A percentile compares a stretch with the other conserved stretches of the same genome.
Evolutionary conservation across 768 basidiomycete species (phyloP).

Genomic region (Boletellus emodensis): DNA sequence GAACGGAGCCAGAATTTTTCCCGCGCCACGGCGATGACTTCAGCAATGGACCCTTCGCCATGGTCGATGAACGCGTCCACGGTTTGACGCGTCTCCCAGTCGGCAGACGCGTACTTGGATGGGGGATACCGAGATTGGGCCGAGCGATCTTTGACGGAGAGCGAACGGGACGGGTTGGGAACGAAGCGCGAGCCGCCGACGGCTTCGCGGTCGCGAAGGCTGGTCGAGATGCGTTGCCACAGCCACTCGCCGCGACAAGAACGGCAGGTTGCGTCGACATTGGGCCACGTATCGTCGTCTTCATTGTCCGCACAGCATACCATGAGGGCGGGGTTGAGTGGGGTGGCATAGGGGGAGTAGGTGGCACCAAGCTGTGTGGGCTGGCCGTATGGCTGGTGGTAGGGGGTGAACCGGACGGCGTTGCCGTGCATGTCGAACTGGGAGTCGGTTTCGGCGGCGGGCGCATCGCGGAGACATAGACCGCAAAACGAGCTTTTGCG

Average conservation of each 20-base stretch:
- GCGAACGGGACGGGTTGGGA: slow-evolving; percentile 11
- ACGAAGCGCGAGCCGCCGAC: slow-evolving; percentile 45
- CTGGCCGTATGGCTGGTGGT: slow-evolving; percentile 30
- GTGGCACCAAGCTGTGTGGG: slow-evolving; percentile 15
- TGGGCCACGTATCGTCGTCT: slow-evolving; percentile 65
- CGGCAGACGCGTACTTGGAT: slow-evolving; percentile 33
- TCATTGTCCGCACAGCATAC: slow-evolving; percentile 65
- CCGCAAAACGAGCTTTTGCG: slow-evolving; percentile 61
- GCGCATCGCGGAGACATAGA: slow-evolving; percentile 63
- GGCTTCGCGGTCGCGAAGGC: slow-evolving; percentile 50
- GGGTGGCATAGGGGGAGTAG: slow-evolving; percentile 23
- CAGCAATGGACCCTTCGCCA: slow-evolving; percentile 62
- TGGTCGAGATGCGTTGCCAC: slow-evolving; percentile 51
- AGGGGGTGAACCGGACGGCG: slow-evolving; percentile 28
- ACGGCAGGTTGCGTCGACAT: slow-evolving; percentile 63
- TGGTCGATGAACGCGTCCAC: slow-evolving; percentile 72
- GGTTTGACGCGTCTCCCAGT: slow-evolving; percentile 66
- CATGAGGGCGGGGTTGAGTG: slow-evolving; percentile 28
- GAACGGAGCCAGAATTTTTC: slow-evolving; percentile 70
- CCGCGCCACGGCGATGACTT: slow-evolving; percentile 56
- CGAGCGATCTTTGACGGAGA: slow-evolving; percentile 14
- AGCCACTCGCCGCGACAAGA: slow-evolving; percentile 64
- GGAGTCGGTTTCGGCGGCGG: slow-evolving; percentile 39
- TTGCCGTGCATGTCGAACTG: slow-evolving; percentile 34
- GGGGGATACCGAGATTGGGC: slow-evolving; percentile 23